Conservation (phyloP, 345 rosid species). For the Euphorbia peplus region DNA sequence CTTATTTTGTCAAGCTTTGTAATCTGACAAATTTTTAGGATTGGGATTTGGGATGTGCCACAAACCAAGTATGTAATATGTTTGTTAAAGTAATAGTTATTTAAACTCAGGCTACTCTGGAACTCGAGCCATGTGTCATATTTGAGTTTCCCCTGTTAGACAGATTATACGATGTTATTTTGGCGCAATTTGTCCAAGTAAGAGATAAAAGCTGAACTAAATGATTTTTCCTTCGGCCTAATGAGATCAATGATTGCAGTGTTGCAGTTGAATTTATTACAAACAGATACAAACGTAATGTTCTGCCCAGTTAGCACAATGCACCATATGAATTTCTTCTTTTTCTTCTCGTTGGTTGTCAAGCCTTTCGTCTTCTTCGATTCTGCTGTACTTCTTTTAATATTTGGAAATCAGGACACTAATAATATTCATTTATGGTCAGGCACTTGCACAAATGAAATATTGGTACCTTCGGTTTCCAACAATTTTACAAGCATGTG, state of each 20-base stretch:
- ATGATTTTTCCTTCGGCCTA: neutral
- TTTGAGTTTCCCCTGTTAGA: constrained; percentile 5
- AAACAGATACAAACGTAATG: neutral
- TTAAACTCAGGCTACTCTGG: neutral
- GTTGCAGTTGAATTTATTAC: neutral
- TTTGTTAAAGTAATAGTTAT: neutral
- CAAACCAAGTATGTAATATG: neutral
- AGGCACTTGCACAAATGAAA: constrained; percentile 92
- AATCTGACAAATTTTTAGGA: neutral
- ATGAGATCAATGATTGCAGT: neutral
- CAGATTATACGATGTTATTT: neutral
- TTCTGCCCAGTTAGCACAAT: neutral
- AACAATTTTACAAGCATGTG: constrained; percentile 85
- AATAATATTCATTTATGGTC: constrained; percentile 25
- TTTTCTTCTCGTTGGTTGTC: constrained; percentile 1
- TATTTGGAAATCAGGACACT: constrained; percentile 10
- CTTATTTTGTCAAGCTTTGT: neutral
- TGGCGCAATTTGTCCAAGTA: neutral
- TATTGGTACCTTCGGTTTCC: constrained; percentile 85
- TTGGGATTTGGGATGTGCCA: neutral
- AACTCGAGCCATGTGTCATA: neutral
- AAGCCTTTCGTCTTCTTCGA: constrained; percentile 1
- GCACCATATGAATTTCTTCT: neutral
- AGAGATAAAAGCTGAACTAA: neutral
- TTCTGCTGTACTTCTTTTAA: neutral